Evolutionary conservation across 495 filamentous ascomycete species (phyloP).

Genomic region (Aspergillus olivimuriae): DNA sequence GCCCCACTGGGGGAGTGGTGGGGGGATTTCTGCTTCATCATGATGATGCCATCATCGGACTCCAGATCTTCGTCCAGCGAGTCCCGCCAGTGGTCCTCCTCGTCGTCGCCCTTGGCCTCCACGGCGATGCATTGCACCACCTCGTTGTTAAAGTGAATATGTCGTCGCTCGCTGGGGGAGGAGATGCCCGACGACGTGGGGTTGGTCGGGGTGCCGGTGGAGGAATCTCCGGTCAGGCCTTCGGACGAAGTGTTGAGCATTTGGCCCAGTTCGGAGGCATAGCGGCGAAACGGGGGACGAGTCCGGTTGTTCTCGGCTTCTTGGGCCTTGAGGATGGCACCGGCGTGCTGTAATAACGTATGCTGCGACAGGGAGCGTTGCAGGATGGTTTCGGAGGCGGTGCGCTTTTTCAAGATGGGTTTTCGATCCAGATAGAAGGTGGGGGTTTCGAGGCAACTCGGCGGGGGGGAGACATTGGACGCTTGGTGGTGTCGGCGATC

Average conservation of each 20-base stretch:
- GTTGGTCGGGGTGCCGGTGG: slow-evolving; percentile 23
- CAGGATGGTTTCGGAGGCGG: slow-evolving; percentile 91
- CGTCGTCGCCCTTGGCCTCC: slow-evolving; percentile 69
- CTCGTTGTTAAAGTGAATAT: slow-evolving; percentile 95
- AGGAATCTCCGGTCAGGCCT: slow-evolving; percentile 21
- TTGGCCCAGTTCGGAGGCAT: slow-evolving; percentile 61
- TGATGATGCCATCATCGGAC: slow-evolving; percentile 70
- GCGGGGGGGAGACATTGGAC: slow-evolving; percentile 45
- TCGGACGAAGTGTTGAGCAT: slow-evolving; percentile 35
- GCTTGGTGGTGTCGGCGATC: slow-evolving; percentile 37
- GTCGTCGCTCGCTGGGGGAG: slow-evolving; percentile 69
- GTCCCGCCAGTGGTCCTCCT: slow-evolving; percentile 50
- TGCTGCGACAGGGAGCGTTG: slow-evolving; percentile 86
- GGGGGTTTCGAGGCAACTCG: slow-evolving; percentile 63
- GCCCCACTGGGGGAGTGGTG: slow-evolving; percentile 41
- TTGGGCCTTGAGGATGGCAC: slow-evolving; percentile 86
- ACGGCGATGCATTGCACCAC: slow-evolving; percentile 95
- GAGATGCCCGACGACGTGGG: slow-evolving; percentile 42
- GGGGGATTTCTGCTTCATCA: slow-evolving; percentile 64
- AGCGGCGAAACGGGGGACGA: slow-evolving; percentile 42
- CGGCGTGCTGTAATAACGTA: slow-evolving; percentile 87
- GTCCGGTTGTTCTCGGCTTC: slow-evolving; percentile 51
- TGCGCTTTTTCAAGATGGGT: slow-evolving; percentile 93
- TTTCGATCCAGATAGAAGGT: slow-evolving; percentile 81
- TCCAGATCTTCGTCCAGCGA: slow-evolving; percentile 54